Evolutionary conservation across 2,329 filamentous ascomycete genomes (phyloP), one percentile per base, ranked within the genome.

Genomic region (Exophiala sideris): DNA sequence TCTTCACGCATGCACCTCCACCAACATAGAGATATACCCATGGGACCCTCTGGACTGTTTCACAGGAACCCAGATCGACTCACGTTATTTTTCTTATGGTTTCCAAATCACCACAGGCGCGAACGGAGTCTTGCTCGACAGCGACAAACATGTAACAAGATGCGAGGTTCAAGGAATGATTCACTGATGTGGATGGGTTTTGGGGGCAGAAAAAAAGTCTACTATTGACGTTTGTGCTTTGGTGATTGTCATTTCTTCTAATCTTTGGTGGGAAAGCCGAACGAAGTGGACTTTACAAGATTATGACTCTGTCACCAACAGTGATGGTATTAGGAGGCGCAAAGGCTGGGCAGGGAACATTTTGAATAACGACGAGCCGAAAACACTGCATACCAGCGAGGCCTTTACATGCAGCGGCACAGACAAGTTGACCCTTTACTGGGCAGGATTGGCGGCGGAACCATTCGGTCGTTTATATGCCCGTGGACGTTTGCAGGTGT

Each of bases 11-110:
- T 42, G 40, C 20, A 44, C 36, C 36, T 56, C 49, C 11, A 45
- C 42, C 42, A 50, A 44, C 53, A 56, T 53, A 50, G 57, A 56
- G n/a, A 45, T 52, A 58, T 54, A 58, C 55, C 48, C 38, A 29
- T 29, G 45, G 35, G 53, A 21, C 40, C 35, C 16, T 39, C 46
- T 24, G 46, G 35, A 20, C 24, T 29, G 24, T 29, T 29, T 8
- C 5, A 29, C 34, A 40, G 18, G 38, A 29, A 38, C 16, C 36
- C 32, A 9, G 16, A 20, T 38, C 33, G 20, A 24, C n/a, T 14
- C 38, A 34, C 16, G 33, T 20, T 38, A 12, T 16, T 38, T 20
- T 38, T 29, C 34, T 48, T 34, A n/a, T 8, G 35, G 45, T 39
- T 21, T 34, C 6, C 20, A 11, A 7, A 4, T 29, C 24, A 44